phyloP scores from a whole-genome alignment of 306 rosid species.

The Sphenostylis stenocarpa region DNA sequence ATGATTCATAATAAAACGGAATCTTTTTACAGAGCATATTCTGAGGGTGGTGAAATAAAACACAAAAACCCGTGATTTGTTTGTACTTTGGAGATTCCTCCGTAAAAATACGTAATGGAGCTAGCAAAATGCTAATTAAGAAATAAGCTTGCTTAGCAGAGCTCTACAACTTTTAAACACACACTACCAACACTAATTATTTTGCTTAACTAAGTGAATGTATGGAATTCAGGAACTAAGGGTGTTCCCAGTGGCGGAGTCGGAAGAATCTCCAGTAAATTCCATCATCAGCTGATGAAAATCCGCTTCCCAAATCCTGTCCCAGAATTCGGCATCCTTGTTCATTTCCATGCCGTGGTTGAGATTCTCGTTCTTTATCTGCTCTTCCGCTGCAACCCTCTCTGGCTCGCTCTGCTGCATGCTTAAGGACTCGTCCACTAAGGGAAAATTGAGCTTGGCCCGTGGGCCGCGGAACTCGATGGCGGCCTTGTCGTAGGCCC shows the following conservation, averaged over 20 bases:
- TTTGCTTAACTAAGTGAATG: background rate
- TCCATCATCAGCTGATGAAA: conserved; percentile 53
- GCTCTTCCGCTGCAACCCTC: background rate
- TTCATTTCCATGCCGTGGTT: conserved; percentile 18
- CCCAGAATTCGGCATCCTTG: conserved; percentile 48
- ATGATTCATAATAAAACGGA: background rate
- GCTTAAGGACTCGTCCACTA: conserved; percentile 49
- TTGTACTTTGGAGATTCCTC: background rate
- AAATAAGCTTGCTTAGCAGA: background rate
- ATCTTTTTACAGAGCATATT: conserved; percentile 8
- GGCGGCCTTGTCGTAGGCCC: conserved; percentile 82
- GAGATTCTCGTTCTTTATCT: conserved; percentile 1
- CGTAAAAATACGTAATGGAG: background rate
- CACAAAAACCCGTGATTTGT: background rate
- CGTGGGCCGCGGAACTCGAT: conserved; percentile 87
- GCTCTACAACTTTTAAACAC: background rate
- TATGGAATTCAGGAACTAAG: conserved; percentile 19
- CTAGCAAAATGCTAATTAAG: background rate
- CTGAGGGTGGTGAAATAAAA: background rate
- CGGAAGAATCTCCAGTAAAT: conserved; percentile 45
- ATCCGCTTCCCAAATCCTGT: conserved; percentile 48
- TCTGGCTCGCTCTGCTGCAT: background rate
- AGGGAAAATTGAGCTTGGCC: conserved; percentile 86
- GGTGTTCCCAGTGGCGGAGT: conserved; percentile 47
- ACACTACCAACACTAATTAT: background rate